These are phyloP conservation scores for Sporisorium scitamineum DNA, from an alignment of 1,284 basidiomycete genomes.

Conservation along the genomic window DNA sequence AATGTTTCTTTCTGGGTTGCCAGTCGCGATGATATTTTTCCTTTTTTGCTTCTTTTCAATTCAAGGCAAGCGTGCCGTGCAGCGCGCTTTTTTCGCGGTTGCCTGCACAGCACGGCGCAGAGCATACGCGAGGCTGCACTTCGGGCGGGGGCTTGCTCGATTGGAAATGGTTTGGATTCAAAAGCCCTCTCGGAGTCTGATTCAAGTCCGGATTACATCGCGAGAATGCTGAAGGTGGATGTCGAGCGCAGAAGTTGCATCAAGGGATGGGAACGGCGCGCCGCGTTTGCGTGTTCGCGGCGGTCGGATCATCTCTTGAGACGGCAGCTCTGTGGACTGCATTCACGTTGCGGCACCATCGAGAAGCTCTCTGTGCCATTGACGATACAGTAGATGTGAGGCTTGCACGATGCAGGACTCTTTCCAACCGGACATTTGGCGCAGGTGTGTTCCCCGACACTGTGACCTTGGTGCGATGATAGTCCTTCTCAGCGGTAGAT, in stretches of 20 bases:
- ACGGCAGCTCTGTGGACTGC: background rate
- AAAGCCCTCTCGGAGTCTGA: constrained; percentile 1
- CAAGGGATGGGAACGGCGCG: constrained; percentile 1
- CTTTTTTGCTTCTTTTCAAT: background rate
- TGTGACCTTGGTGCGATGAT: background rate
- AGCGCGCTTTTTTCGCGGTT: constrained; percentile 18
- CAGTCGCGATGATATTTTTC: constrained; percentile 17
- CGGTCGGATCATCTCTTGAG: constrained; percentile 6
- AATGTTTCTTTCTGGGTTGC: background rate
- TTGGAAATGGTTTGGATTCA: background rate
- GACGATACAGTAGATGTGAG: background rate
- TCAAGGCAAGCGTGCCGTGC: constrained; percentile 5
- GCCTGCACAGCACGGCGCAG: constrained; percentile 1
- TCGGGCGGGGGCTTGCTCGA: constrained; percentile 1
- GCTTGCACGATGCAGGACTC: background rate
- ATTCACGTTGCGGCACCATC: background rate
- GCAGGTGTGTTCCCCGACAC: too few species aligned
- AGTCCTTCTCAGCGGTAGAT: background rate
- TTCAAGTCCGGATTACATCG: background rate
- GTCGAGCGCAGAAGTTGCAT: background rate
- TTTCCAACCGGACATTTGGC: too few species aligned
- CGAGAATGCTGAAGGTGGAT: background rate
- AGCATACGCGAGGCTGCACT: constrained; percentile 9
- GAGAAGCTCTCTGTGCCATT: background rate
- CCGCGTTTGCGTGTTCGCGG: constrained; percentile 1